phyloP scores from a whole-genome alignment of 2,329 filamentous ascomycete species.

The Chaetoscypha palmicola region DNA sequence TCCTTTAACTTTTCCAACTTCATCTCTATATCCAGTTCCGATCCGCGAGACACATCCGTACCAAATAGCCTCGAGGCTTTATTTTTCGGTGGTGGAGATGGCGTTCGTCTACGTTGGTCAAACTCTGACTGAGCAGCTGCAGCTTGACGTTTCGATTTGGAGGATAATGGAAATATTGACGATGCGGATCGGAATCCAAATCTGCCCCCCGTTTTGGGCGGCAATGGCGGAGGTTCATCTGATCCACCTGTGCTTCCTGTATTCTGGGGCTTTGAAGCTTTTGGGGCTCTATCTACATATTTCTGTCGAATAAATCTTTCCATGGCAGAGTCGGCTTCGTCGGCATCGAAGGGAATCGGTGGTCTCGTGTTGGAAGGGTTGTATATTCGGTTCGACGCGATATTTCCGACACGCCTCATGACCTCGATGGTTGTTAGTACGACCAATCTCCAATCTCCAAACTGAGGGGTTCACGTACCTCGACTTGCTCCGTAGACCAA shows the following conservation, averaged over 20 bases:
- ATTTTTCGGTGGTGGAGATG: slow-evolving; percentile 26
- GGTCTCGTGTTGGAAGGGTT: slow-evolving; percentile 80
- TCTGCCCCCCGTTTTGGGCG: slow-evolving; percentile 52
- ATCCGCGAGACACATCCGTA: slow-evolving; percentile 52
- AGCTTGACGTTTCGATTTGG: slow-evolving; percentile 36
- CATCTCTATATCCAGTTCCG: slow-evolving; percentile 55
- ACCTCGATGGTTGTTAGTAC: slow-evolving; percentile 48
- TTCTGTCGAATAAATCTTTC: slow-evolving; percentile 93
- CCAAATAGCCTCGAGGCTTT: slow-evolving; percentile 67
- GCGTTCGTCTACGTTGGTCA: slow-evolving; percentile 14
- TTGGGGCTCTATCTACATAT: slow-evolving; percentile 61
- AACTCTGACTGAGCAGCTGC: slow-evolving; percentile 14
- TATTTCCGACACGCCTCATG: slow-evolving; percentile 90
- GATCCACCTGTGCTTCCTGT: slow-evolving; percentile 38
- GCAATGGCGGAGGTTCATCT: slow-evolving; percentile 52
- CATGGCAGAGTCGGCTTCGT: slow-evolving; percentile 91
- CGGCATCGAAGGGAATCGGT: slow-evolving; percentile 78
- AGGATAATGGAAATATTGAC: slow-evolving; percentile 45
- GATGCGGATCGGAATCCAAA: slow-evolving; percentile 59
- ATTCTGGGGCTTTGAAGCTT: slow-evolving; percentile 35
- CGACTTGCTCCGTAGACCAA: slow-evolving; percentile 93
- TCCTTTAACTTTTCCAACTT: slow-evolving; percentile 75
- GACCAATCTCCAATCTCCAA: too few relatives aligned
- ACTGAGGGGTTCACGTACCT: slow-evolving; percentile 50
- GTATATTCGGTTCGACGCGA: slow-evolving; percentile 76